These are phyloP conservation scores for Penicillium angulare DNA, from an alignment of 495 filamentous ascomycete species.

Conservation along the genomic window DNA sequence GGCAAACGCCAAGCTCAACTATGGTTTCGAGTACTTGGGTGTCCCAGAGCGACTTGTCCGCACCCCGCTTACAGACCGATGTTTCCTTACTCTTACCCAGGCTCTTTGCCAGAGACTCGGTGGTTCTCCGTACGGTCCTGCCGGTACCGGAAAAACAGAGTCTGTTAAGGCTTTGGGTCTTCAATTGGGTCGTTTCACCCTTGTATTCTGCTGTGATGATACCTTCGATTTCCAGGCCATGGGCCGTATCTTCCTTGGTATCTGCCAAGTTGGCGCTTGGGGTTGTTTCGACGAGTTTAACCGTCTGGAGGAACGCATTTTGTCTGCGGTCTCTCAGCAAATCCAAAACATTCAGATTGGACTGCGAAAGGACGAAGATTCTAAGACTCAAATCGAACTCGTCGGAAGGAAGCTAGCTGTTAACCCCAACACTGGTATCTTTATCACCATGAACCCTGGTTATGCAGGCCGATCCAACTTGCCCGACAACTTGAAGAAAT, in stretches of 20 bases:
- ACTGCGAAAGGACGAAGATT: slow-evolving; percentile 74
- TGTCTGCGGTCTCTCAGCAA: slow-evolving; percentile 97
- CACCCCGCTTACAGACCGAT: slow-evolving; percentile 94
- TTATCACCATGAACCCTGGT: slow-evolving; percentile 99
- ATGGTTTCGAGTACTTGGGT: slow-evolving; percentile 97
- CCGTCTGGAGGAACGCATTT: slow-evolving; percentile 90
- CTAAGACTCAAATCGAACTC: slow-evolving; percentile 84
- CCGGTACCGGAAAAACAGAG: slow-evolving; percentile 98
- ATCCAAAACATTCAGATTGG: slow-evolving; percentile 99
- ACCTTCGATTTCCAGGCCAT: slow-evolving; percentile 99
- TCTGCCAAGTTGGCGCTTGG: slow-evolving; percentile 98
- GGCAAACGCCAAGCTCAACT: slow-evolving; percentile 93
- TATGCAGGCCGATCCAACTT: slow-evolving; percentile 98
- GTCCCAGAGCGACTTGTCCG: slow-evolving; percentile 93
- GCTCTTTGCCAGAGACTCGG: slow-evolving; percentile 92
- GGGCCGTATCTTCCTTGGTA: slow-evolving; percentile 98
- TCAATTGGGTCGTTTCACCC: slow-evolving; percentile 93
- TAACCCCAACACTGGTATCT: slow-evolving; percentile 92
- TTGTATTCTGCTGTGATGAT: slow-evolving; percentile 98
- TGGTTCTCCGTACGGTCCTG: slow-evolving; percentile 95
- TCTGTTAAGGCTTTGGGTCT: slow-evolving; percentile 97
- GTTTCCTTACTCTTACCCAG: slow-evolving; percentile 96
- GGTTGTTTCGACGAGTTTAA: slow-evolving; percentile 99
- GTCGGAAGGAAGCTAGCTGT: slow-evolving; percentile 85
- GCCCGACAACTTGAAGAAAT: slow-evolving; percentile 97